Percentiles rank a stretch among this genome's conserved stretches.
Conservation (phyloP, 2,329 filamentous ascomycete species). For the Biscogniauxia marginata region DNA sequence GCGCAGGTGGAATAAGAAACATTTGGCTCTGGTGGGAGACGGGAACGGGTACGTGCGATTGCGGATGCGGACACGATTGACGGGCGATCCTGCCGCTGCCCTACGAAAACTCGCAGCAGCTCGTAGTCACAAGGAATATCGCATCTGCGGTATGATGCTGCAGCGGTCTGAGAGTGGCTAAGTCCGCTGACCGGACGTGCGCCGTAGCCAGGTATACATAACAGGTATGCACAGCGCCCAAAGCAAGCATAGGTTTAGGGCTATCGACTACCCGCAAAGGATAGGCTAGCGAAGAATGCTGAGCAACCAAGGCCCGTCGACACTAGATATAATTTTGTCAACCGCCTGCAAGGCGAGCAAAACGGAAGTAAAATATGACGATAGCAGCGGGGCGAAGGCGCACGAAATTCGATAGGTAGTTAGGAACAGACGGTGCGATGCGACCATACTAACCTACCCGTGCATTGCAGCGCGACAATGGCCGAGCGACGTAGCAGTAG, state of each 20-base stretch:
- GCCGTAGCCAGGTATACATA: slow-evolving; percentile 1
- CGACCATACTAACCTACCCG: not conserved
- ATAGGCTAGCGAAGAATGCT: not conserved
- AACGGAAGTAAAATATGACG: slow-evolving; percentile 19
- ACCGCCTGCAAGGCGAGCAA: slow-evolving; percentile 32
- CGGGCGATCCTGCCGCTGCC: slow-evolving; percentile 9
- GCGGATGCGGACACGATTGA: slow-evolving; percentile 7
- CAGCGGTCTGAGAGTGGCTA: slow-evolving; percentile 11
- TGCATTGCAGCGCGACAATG: not conserved
- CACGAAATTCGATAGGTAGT: not conserved
- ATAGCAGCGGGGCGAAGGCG: not conserved
- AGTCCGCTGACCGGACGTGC: slow-evolving; percentile 2
- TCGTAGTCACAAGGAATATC: slow-evolving; percentile 33
- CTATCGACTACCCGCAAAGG: not conserved
- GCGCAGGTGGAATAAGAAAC: not conserved
- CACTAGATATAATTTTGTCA: slow-evolving; percentile 10
- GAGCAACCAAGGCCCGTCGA: slow-evolving; percentile 5
- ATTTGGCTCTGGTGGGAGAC: not conserved
- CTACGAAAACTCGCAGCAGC: slow-evolving; percentile 34
- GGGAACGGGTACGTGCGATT: slow-evolving; percentile 10
- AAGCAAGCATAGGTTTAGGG: slow-evolving; percentile 10
- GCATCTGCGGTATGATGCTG: slow-evolving; percentile 21
- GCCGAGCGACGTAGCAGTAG: not conserved
- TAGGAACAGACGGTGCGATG: not conserved
- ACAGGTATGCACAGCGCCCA: slow-evolving; percentile 16